Percentiles rank a stretch among this genome's conserved stretches.
Conservation (phyloP, 1,284 basidiomycete genomes). For the Mrakiaceae sp. region DNA sequence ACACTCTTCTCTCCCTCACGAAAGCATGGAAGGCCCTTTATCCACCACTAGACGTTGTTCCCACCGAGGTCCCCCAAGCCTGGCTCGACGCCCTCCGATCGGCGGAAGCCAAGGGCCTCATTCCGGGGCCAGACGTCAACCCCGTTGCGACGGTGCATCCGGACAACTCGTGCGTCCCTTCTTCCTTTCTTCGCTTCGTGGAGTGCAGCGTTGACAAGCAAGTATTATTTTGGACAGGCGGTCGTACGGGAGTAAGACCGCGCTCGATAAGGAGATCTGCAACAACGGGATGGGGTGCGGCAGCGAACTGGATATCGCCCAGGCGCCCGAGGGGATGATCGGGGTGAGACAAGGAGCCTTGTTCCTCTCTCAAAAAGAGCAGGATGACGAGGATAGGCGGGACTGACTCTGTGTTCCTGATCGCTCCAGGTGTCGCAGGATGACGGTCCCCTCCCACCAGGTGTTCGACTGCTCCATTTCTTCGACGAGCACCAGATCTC, state of each 20-base stretch:
- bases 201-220: no score
- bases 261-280: no score
- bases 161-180: background rate
- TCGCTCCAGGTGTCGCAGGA: background rate
- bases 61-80: background rate
- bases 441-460: slow-evolving; percentile 9
- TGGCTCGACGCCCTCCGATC: slow-evolving; percentile 5
- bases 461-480: background rate
- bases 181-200: background rate
- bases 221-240: no score
- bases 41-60: background rate
- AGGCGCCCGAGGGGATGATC: background rate
- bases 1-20: background rate
- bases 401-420: background rate
- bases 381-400: background rate
- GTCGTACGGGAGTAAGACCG: no score
- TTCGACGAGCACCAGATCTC: slow-evolving; percentile 22
- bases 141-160: background rate
- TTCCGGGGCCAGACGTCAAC: background rate
- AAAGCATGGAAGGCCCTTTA: slow-evolving; percentile 8
- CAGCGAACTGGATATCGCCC: background rate
- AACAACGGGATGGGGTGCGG: background rate
- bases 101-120: slow-evolving; percentile 1
- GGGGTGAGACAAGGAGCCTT: background rate
- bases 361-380: no score